Evolutionary conservation across 148 eudicot species (phyloP), one percentile per base, ranked within the genome.

Genomic region (Rhododendron ferrugineum): DNA sequence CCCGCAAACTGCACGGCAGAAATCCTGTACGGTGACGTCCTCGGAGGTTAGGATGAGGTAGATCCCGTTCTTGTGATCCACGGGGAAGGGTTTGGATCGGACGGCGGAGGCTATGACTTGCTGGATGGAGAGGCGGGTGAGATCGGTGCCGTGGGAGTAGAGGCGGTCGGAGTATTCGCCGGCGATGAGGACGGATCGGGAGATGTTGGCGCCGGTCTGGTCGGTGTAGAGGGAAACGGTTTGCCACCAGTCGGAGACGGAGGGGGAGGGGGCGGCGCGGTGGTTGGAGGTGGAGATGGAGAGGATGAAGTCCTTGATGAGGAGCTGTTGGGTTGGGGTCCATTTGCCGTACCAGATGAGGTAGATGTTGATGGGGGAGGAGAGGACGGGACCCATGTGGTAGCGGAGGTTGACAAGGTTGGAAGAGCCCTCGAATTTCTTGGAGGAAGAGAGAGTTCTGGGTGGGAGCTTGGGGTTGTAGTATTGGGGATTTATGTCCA

Each of bases 341-440:
- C 99, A 96, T 1, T 82, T 85, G 23, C 99, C 99, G 82, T 95
- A 96, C 99, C 99, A 96, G 52, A 96, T 91, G 62, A 96, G 85
- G 91, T 96, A 95, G 44, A 94, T 87, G 76, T 94, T 96, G 72
- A 95, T 95, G 0, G 98, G 98, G 5, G 98, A 92, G 3, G 99
- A 93, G 62, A 96, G 92, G 28, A 96, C 99, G 0, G 99, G 99
- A n/a, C 99, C 99, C 99, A 96, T 96, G 87, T 96, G 98, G 93
- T 96, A 96, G 7, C 89, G 89, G 23, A 96, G 93, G 81, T 95
- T 87, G 0, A 96, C 93, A 1, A 96, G 84, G 50, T 94, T 83
- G 2, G 99, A 95, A 0, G 99, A 95, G 26, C 99, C 99, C 60
- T 96, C 99, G 82, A 86, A 94, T 70, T 89, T 91, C 68, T 96